Evolutionary conservation across 352 stramenopile genomes (phyloP), one percentile per base, ranked within the genome.

Genomic region (Phytopythium aichiense): DNA sequence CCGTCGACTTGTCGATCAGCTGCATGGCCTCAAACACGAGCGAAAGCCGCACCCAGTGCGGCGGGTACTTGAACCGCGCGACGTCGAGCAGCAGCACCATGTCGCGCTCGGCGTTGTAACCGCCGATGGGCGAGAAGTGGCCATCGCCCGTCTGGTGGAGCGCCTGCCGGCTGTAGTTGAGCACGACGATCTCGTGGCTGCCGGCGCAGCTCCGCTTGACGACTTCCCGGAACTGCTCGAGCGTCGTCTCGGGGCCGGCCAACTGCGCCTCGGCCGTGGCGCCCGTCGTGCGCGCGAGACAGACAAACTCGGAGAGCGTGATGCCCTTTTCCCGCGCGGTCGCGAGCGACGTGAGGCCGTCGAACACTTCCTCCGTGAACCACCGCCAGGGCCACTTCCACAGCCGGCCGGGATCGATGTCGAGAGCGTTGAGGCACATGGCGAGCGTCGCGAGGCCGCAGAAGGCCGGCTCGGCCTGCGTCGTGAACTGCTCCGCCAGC

Each of bases 71-170:
- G 81, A 98, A 98, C 25, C 94, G 76, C 40, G 96, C 94, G 11
- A 97, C 96, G 65, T 99, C 97, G 58, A 99, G 74, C 38, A 99
- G 84, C 23, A 99, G 74, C 49, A 98, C 92, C 78, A 93, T 89
- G 56, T 98, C 95, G 15, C 79, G 81, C 66, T 73, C 79, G 45
- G 73, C 73, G 68, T 98, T 80, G 73, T 99, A 99, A 2, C 93
- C 96, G 49, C 88, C 97, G 59, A 99, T 92, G 11, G 97, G 97
- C 42, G 89, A 98, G 69, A 99, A 99, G 72, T 99, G 97, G 23
- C 97, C 97, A 58, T 87, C 86, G n/a, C 97, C 97, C 0, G 96
- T 99, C 73, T 99, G 96, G n/a, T 79, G 73, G 4, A 99, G 74
- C 55, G 83, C 81, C 69, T 96, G 86, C 52, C 96, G 86, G 16